These are phyloP conservation scores for Calocybe cyanea DNA, from an alignment of 768 basidiomycete genomes.

Conservation along the genomic window DNA sequence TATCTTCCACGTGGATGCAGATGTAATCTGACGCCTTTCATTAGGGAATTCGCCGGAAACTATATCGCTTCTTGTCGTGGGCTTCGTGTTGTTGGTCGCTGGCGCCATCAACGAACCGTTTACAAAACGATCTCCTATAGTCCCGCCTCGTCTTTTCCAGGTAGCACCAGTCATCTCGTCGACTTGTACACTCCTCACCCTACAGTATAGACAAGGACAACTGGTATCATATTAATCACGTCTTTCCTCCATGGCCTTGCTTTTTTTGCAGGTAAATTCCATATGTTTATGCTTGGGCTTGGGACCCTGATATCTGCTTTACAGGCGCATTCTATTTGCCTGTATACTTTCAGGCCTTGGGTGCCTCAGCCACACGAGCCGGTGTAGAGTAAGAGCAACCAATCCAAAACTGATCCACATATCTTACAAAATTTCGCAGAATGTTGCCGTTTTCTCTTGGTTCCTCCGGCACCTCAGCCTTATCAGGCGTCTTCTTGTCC, in stretches of 20 bases:
- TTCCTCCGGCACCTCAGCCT: slow-evolving; percentile 45
- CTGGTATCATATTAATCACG: slow-evolving; percentile 52
- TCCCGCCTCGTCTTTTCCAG: slow-evolving; percentile 74
- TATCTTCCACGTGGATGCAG: neutral
- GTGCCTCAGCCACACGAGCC: slow-evolving; percentile 66
- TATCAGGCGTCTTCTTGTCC: slow-evolving; percentile 56
- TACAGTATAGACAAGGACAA: slow-evolving; percentile 61
- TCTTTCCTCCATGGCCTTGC: slow-evolving; percentile 60
- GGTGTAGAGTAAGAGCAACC: slow-evolving; percentile 53
- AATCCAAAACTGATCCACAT: neutral
- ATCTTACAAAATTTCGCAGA: slow-evolving; percentile 27
- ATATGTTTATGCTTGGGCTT: neutral
- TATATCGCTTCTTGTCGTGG: slow-evolving; percentile 59
- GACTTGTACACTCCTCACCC: neutral
- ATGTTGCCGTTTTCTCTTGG: slow-evolving; percentile 77
- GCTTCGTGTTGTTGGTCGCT: slow-evolving; percentile 46
- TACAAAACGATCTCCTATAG: slow-evolving; percentile 64
- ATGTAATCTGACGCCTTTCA: neutral
- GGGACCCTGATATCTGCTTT: no score
- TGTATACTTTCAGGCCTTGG: slow-evolving; percentile 75
- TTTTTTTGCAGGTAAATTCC: slow-evolving; percentile 50
- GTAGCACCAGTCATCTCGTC: slow-evolving; percentile 26
- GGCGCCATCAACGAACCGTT: slow-evolving; percentile 55
- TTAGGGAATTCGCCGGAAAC: slow-evolving; percentile 58
- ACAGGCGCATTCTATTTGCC: slow-evolving; percentile 65